Evolutionary conservation across 1,139 yeast species (phyloP).

Genomic region (Blastobotrys petasosporus): DNA sequence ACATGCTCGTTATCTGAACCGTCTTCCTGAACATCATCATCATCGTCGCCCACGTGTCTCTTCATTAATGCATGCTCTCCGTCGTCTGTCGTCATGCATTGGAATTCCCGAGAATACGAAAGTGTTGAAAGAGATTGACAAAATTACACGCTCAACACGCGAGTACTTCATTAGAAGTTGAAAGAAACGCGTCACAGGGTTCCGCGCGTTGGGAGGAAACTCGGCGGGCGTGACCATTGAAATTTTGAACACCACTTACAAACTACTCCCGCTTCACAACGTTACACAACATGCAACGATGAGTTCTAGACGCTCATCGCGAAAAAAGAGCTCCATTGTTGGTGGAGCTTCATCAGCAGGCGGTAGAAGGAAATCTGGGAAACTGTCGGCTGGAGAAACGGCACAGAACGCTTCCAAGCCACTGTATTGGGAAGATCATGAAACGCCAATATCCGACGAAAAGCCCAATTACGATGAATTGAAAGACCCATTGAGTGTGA

Average conservation of each 20-base stretch:
- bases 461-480: slow-evolving; percentile 57
- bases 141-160: no score
- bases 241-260: slow-evolving; percentile 8
- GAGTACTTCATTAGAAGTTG: no score
- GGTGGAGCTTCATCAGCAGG: not conserved
- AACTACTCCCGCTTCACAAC: not conserved
- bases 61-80: no score
- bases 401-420: slow-evolving; percentile 4
- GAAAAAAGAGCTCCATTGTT: slow-evolving; percentile 5
- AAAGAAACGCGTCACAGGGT: no score
- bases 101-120: no score
- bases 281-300: not conserved
- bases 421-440: slow-evolving; percentile 63
- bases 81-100: no score
- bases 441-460: slow-evolving; percentile 63
- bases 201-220: not conserved
- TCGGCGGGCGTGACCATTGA: not conserved
- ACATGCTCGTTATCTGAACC: not conserved
- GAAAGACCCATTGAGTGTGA: slow-evolving; percentile 60
- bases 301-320: slow-evolving; percentile 6
- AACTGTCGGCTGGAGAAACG: not conserved
- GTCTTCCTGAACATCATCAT: not conserved
- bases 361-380: not conserved
- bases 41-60: no score
- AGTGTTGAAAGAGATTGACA: no score